Base-by-base conservation (phyloP, 805 yeast species). In the Dipodascopsis tothii region DNA sequence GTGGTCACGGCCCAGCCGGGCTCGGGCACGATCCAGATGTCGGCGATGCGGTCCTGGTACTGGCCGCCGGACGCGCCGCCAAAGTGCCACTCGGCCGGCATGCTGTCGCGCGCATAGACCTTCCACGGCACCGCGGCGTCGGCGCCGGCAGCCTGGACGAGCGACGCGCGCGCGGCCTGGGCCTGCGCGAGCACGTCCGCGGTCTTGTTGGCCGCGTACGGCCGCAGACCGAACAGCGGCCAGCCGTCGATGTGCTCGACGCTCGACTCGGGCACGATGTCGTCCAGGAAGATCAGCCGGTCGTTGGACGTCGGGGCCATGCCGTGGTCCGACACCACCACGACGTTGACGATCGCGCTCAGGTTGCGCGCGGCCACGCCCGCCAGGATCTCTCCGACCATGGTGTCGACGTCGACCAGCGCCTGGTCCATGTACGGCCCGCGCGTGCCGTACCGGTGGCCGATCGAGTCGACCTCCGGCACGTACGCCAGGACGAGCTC, bases 301-400 rank as follows among this genome's bases (percentile, higher is more conserved):
- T 78, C 75, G 50, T 78, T 74, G 0, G 84, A 73, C 1, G 94
- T 82, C 4, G 95, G 90, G 0, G 94, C 81, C 95, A 86, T 87
- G 7, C 96, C 96, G 60, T 87, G 96, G 61, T 88, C 96, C 36
- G 95, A 84, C 3, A 88, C 82, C 35, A 88, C 66, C 0, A 90
- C 64, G 18, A 88, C 63, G 59, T 90, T 88, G 17, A 82, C 83
- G 34, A 85, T 70, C 19, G 77, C 70, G 0, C 72, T 64, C 46
- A 86, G 64, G 52, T 82, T 78, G 43, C 95, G 68, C 17, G 60
- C 56, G 0, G 57, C 46, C 18, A 88, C 54, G 5, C 74, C 80
- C 21, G 62, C 49, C 14, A 70, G 65, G 33, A 85, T 45, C 3
- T 66, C 59, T 14, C 69, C 72, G 11, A 90, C 62, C 50, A 81